A percentile compares a stretch with the other conserved stretches of the same genome.
Conservation (phyloP, 441 rosid species). For the Isatis lusitanica region DNA sequence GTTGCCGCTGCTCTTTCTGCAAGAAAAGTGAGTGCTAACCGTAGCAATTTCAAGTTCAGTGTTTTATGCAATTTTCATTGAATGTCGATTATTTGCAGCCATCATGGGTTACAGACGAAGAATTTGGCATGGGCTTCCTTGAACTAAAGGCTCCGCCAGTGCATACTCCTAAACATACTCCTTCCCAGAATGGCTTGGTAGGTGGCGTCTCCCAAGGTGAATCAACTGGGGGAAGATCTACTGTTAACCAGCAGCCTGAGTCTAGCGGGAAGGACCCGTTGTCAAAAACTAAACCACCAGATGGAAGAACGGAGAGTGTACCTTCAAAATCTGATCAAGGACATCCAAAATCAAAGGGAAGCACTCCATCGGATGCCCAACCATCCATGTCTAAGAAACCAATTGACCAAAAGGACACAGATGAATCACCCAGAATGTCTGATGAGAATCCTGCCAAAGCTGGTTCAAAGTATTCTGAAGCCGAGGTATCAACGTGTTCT, state of each 20-base stretch:
- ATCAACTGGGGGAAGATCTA: conserved; percentile 51
- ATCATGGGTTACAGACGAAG: conserved; percentile 99
- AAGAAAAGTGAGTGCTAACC: conserved; percentile 71
- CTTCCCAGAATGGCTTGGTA: conserved; percentile 58
- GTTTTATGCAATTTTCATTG: conserved; percentile 15
- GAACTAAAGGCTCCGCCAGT: conserved; percentile 81
- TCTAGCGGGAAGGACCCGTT: conserved; percentile 67
- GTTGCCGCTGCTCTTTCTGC: conserved; percentile 99
- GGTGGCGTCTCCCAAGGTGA: conserved; percentile 58
- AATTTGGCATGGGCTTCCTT: conserved; percentile 98
- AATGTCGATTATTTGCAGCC: conserved; percentile 55
- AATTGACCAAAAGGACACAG: conserved; percentile 57
- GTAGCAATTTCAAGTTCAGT: conserved; percentile 15
- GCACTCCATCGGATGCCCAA: conserved; percentile 63
- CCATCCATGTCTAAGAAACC: conserved; percentile 40
- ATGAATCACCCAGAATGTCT: conserved; percentile 49
- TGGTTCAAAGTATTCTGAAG: conserved; percentile 53
- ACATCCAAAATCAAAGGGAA: conserved; percentile 60
- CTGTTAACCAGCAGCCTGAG: conserved; percentile 57
- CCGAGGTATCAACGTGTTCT: conserved; percentile 60
- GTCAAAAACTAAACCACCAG: conserved; percentile 60
- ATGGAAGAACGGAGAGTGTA: conserved; percentile 70
- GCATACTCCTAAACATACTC: conserved; percentile 53
- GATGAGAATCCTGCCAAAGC: conserved; percentile 60
- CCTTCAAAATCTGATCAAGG: conserved; percentile 67